phyloP scores from a whole-genome alignment of 2,329 filamentous ascomycete genomes.

The Graphilbum fragrans region DNA sequence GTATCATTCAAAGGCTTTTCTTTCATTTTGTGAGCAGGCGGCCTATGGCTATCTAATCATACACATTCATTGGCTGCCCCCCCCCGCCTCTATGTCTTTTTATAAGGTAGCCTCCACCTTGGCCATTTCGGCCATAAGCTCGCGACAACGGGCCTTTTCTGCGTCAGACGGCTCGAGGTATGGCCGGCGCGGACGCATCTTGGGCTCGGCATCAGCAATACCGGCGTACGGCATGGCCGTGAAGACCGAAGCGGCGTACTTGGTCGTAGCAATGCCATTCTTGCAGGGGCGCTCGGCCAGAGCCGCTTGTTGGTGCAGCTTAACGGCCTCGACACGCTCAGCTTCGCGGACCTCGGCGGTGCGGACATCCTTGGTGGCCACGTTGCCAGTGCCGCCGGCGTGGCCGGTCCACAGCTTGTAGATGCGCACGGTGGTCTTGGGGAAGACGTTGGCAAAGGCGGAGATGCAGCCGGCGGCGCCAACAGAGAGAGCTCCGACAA shows the following conservation, averaged over 20 bases:
- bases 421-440: conserved; percentile 41
- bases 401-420: conserved; percentile 42
- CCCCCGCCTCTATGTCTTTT: not conserved
- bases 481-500: conserved; percentile 44
- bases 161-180: conserved; percentile 37
- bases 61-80: not conserved
- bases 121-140: conserved; percentile 28
- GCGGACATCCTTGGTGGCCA: conserved; percentile 2
- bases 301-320: conserved; percentile 48
- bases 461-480: conserved; percentile 50
- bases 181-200: conserved; percentile 47
- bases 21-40: no score
- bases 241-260: conserved; percentile 52
- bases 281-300: conserved; percentile 56
- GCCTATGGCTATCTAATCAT: no score
- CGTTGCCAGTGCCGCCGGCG: not conserved
- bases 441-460: conserved; percentile 51
- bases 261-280: conserved; percentile 53
- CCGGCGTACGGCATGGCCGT: conserved; percentile 41
- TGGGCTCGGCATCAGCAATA: conserved; percentile 44
- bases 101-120: conserved; percentile 27
- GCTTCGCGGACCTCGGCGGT: conserved; percentile 25
- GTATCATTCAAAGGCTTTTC: no score
- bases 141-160: conserved; percentile 27
- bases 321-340: conserved; percentile 43